A percentile compares a stretch with the other conserved stretches of the same genome.
These are phyloP conservation scores for Salvia sclarea DNA, from an alignment of 305 asterid species.

Conservation along the genomic window DNA sequence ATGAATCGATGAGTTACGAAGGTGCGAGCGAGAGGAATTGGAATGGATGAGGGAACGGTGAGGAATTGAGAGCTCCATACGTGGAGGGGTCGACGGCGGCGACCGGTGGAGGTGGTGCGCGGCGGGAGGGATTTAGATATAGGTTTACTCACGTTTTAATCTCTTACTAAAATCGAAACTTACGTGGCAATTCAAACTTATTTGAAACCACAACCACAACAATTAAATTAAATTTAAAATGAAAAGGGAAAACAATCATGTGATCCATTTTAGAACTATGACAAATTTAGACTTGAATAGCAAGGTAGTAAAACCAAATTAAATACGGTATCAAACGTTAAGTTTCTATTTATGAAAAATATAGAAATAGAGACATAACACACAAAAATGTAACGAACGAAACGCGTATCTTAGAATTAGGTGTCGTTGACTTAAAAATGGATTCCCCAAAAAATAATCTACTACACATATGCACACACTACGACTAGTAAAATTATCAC, in stretches of 20 bases:
- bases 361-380: background rate
- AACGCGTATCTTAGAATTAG: background rate
- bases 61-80: conserved; percentile 54
- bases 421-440: background rate
- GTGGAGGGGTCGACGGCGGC: conserved; percentile 20
- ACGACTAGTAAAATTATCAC: conserved; percentile 3
- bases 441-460: background rate
- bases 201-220: too few relatives aligned
- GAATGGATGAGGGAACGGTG: conserved; percentile 34
- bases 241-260: too few relatives aligned
- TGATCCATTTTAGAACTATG: too few relatives aligned
- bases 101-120: conserved; percentile 38
- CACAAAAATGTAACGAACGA: background rate
- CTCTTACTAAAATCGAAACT: too few relatives aligned
- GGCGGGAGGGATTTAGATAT: conserved; percentile 14
- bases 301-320: background rate
- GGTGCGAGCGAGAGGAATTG: conserved; percentile 27
- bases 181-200: too few relatives aligned
- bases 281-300: too few relatives aligned
- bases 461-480: conserved; percentile 32
- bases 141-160: background rate
- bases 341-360: background rate
- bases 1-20: conserved; percentile 25
- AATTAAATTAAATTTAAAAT: too few relatives aligned
- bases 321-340: background rate